These are phyloP conservation scores for Phytopythium oedochilum DNA, from an alignment of 352 stramenopile genomes.

Conservation along the genomic window DNA sequence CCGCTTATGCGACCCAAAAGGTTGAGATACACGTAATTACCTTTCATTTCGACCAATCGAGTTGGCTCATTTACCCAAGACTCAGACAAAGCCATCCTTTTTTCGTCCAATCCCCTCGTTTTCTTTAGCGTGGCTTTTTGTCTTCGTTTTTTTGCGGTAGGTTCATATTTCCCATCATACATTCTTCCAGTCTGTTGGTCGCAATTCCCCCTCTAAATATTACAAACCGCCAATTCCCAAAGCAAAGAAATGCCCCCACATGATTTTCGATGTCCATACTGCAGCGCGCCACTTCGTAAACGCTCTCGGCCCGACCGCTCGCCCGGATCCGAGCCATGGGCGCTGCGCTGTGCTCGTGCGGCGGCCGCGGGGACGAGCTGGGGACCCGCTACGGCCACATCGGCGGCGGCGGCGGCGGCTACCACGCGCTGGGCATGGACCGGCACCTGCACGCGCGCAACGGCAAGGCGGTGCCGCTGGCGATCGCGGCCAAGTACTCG, in stretches of 20 bases:
- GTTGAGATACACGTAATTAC: not conserved
- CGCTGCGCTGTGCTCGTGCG: slow-evolving; percentile 46
- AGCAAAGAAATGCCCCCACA: not conserved
- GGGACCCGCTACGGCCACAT: slow-evolving; percentile 4
- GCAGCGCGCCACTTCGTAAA: not conserved
- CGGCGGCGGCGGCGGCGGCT: slow-evolving; percentile 1
- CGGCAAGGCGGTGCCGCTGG: slow-evolving; percentile 14
- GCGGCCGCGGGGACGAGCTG: slow-evolving; percentile 32
- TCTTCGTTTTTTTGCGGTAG: not conserved
- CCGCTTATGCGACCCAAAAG: too few species aligned
- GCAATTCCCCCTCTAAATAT: too few species aligned
- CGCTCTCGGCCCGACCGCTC: not conserved
- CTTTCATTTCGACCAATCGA: not conserved
- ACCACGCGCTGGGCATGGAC: slow-evolving; percentile 34
- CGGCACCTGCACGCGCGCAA: slow-evolving; percentile 26
- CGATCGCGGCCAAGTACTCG: slow-evolving; percentile 24
- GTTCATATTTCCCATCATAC: not conserved
- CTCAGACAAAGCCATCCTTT: not conserved
- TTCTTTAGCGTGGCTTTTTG: not conserved
- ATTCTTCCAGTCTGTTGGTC: not conserved
- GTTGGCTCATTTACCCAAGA: not conserved
- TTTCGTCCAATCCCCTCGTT: not conserved
- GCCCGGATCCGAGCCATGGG: slow-evolving; percentile 24
- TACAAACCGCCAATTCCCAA: too few species aligned
- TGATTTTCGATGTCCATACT: not conserved